phyloP scores from a whole-genome alignment of 441 rosid genomes.

The Erysimum pusillum region DNA sequence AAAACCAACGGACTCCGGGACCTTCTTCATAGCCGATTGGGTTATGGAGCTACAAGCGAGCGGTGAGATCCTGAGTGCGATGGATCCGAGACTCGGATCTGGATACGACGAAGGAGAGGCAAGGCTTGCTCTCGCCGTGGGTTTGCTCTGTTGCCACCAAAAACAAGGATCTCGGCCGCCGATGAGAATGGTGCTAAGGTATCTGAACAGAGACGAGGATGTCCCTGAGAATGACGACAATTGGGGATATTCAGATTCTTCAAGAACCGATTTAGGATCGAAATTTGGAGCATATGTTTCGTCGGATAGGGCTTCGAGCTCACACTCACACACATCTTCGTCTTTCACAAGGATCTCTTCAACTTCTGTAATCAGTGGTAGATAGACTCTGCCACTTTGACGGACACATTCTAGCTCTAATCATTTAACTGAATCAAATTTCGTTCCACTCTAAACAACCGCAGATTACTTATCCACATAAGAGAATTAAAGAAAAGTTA shows the following conservation, averaged over 20 bases:
- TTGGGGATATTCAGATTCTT: constrained; percentile 30
- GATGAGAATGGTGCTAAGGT: constrained; percentile 55
- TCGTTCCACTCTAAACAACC: not conserved
- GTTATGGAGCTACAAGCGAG: constrained; percentile 43
- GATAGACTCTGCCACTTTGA: constrained; percentile 21
- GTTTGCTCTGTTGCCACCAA: constrained; percentile 52
- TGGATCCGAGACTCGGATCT: constrained; percentile 49
- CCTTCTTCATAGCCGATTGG: constrained; percentile 51
- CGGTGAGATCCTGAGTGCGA: constrained; percentile 43
- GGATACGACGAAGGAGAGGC: constrained; percentile 42
- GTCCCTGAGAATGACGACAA: constrained; percentile 34
- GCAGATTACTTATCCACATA: too few species aligned
- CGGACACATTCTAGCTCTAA: not conserved
- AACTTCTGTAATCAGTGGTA: constrained; percentile 42
- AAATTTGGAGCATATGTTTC: constrained; percentile 29
- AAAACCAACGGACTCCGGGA: constrained; percentile 43
- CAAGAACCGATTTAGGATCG: constrained; percentile 1
- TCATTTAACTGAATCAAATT: not conserved
- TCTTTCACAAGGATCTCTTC: constrained; percentile 42
- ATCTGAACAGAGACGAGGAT: constrained; percentile 49
- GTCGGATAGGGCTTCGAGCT: constrained; percentile 19
- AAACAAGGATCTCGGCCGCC: constrained; percentile 45
- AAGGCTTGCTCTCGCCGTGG: constrained; percentile 50
- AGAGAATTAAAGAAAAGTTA: too few species aligned
- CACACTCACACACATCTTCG: constrained; percentile 30